phyloP scores from a whole-genome alignment of 2,329 filamentous ascomycete genomes.

The Fusarium subglutinans region DNA sequence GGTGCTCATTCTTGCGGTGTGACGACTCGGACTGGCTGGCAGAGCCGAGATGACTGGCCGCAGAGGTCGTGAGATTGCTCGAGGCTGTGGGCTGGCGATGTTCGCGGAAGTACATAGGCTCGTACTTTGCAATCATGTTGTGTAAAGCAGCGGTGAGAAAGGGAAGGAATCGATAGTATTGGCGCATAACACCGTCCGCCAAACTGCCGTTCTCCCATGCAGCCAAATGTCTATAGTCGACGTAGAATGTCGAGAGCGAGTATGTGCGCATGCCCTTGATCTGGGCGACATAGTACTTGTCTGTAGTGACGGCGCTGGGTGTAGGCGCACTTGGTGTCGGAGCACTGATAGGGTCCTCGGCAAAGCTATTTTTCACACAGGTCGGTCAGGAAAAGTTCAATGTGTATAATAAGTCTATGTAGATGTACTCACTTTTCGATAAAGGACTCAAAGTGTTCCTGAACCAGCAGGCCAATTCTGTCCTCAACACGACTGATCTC shows the following conservation, averaged over 20 bases:
- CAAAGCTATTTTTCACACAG: slow-evolving; percentile 58
- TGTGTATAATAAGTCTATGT: neutral
- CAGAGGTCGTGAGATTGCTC: slow-evolving; percentile 75
- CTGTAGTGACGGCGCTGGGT: slow-evolving; percentile 76
- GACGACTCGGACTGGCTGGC: slow-evolving; percentile 72
- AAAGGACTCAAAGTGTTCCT: slow-evolving; percentile 81
- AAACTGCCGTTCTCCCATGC: slow-evolving; percentile 81
- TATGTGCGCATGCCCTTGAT: slow-evolving; percentile 80
- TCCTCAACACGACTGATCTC: slow-evolving; percentile 79
- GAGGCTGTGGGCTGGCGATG: slow-evolving; percentile 86
- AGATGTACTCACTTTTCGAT: slow-evolving; percentile 71
- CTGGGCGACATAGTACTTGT: slow-evolving; percentile 87
- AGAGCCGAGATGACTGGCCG: slow-evolving; percentile 68
- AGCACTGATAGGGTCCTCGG: slow-evolving; percentile 68
- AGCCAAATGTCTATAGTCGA: slow-evolving; percentile 86
- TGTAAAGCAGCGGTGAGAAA: slow-evolving; percentile 90
- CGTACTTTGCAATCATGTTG: slow-evolving; percentile 93
- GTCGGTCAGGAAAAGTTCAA: neutral
- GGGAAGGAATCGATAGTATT: slow-evolving; percentile 95
- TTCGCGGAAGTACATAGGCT: slow-evolving; percentile 91
- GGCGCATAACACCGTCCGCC: slow-evolving; percentile 84
- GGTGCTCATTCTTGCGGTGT: slow-evolving; percentile 85
- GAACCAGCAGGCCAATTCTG: slow-evolving; percentile 76
- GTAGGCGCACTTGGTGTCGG: slow-evolving; percentile 66
- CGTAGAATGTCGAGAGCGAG: slow-evolving; percentile 83